Evolutionary conservation across 2,329 filamentous ascomycete genomes (phyloP), one percentile per base, ranked within the genome.

Genomic region (Fusarium succisae): DNA sequence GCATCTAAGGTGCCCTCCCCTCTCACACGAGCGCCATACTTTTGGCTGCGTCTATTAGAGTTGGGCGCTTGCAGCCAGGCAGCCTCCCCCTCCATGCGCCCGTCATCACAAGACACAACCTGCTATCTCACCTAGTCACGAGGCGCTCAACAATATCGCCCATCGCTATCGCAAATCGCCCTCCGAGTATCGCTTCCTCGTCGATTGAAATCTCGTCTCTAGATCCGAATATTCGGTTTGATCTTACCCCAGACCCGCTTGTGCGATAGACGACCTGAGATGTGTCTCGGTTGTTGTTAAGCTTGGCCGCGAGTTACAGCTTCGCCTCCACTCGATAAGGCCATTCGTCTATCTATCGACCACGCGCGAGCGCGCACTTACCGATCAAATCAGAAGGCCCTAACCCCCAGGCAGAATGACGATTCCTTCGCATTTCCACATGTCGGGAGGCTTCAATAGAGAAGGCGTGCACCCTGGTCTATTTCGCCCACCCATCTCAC

Each of bases 401-500:
- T 53, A 56, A 50, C 24, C n/a, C 38, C n/a, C 50, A 70, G 47
- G 45, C 59, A 61, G 64, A 59, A 71, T 81, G 80, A 76, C 79
- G 2, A 74, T 80, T 51, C 74, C 79, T 26, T 74, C 80, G 26
- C 76, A 78, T 70, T 81, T 82, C 74, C 81, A 80, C 63, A 82
- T 83, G 80, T 81, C 81, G 22, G 81, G 81, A 45, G 73, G 79
- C 58, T 82, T 82, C 53, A 79, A 82, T 69, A 70, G 75, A 55
- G 81, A 82, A 45, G 80, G 81, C 75, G 79, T 85, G 39, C 84
- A 87, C 72, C 82, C 86, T 12, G 84, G 85, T 58, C 80, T 88
- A 38, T 87, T 87, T 70, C 84, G 84, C 64, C 85, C 86, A 17
- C 86, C 86, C 13, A 77, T 80, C 26, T 86, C 86, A 13, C 83